These are phyloP conservation scores for Aspergillus sergii DNA, from an alignment of 2,329 filamentous ascomycete genomes.

Conservation along the genomic window DNA sequence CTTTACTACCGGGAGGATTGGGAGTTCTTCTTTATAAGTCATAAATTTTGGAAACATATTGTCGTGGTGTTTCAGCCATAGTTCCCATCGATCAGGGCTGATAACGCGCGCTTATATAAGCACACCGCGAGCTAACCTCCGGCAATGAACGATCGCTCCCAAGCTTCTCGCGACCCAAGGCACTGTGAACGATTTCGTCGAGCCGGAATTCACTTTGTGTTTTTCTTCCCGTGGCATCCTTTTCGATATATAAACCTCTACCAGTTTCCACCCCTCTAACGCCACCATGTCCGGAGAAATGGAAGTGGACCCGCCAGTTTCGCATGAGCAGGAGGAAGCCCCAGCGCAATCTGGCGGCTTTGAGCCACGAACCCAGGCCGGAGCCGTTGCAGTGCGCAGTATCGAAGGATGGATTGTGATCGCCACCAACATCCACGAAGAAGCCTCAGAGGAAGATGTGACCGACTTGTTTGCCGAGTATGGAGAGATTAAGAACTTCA, in stretches of 20 bases:
- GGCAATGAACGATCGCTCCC: not conserved
- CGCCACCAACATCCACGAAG: slow-evolving; percentile 70
- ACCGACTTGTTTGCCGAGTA: slow-evolving; percentile 68
- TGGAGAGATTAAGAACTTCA: slow-evolving; percentile 69
- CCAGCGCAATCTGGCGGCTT: slow-evolving; percentile 32
- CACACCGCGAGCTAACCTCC: not conserved
- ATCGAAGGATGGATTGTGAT: slow-evolving; percentile 72
- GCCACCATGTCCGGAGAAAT: slow-evolving; percentile 47
- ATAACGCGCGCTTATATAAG: slow-evolving; percentile 1
- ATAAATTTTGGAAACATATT: not conserved
- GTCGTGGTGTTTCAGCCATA: not conserved
- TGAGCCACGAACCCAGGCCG: slow-evolving; percentile 48
- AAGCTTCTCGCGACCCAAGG: not conserved
- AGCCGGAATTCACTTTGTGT: not conserved
- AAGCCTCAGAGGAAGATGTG: slow-evolving; percentile 68
- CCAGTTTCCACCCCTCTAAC: not conserved
- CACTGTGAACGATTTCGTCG: not conserved
- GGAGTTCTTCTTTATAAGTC: not conserved
- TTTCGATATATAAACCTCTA: not conserved
- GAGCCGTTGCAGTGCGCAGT: slow-evolving; percentile 62
- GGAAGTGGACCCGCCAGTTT: slow-evolving; percentile 46
- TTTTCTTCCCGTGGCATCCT: not conserved
- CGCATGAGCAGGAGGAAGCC: slow-evolving; percentile 32
- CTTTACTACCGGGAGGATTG: not conserved
- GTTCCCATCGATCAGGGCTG: not conserved